Evolutionary conservation across 2,329 filamentous ascomycete genomes (phyloP), one percentile per base, ranked within the genome.

Genomic region (Uncinocarpus reesii): DNA sequence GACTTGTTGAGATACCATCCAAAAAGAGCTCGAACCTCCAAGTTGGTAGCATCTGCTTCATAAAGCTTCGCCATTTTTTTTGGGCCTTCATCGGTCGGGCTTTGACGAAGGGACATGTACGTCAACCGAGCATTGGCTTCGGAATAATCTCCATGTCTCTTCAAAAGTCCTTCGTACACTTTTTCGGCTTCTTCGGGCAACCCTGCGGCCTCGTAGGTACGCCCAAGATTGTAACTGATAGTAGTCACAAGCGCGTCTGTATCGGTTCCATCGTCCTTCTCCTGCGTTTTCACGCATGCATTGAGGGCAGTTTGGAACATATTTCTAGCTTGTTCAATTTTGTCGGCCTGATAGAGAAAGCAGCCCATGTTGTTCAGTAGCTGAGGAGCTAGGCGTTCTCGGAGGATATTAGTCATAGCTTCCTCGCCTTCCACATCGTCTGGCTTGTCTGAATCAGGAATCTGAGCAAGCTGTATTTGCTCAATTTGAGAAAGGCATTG

Each of bases 331-430:
- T 80, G 74, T 16, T 83, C 79, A 54, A 84, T 81, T 61, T 87
- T 88, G 58, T 94, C 88, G 1, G 81, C 77, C 62, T 95, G 88
- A 56, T 87, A 95, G 57, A 94, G 80, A 68, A 96, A 96, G 65
- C 89, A 95, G 4, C 86, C 92, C 62, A 96, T 94, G 63, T 98
- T 98, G 73, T 96, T 98, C 36, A 98, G 76, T 1, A 96, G 74
- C 60, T 95, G 88, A 3, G 92, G 92, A 1, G 89, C 86, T 1
- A 98, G 72, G 50, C 83, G 75, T 61, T 89, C 85, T 47, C 88
- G 81, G 23, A 94, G 73, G 48, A 77, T 77, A 49, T 78, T 57
- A 36, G 63, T 66, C 46, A 64, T 68, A 24, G 78, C 75, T 2
- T 72, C 74, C 50, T 83, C 78, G 46, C 86, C 80, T 15, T 78